phyloP scores from a whole-genome alignment of 345 rosid genomes.

The Camelina hispida region DNA sequence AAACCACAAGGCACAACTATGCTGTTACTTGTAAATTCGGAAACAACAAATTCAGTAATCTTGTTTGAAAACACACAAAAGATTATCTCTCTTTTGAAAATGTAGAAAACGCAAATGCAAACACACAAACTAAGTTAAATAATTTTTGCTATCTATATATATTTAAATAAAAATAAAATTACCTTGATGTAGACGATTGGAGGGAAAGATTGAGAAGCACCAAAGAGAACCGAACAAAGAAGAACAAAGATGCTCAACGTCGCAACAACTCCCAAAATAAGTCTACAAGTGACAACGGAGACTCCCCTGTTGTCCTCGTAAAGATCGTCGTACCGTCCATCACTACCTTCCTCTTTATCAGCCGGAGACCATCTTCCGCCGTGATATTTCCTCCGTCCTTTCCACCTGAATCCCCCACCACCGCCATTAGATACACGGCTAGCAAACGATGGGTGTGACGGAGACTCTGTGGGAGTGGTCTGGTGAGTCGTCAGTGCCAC shows the following conservation, averaged over 20 bases:
- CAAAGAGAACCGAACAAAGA: constrained; percentile 72
- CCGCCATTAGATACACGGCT: constrained; percentile 66
- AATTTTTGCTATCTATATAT: not conserved
- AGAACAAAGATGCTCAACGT: constrained; percentile 55
- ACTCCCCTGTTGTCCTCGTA: constrained; percentile 39
- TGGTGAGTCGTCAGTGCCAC: constrained; percentile 53
- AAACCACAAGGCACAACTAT: not conserved
- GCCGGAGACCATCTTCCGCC: constrained; percentile 69
- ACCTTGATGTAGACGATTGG: constrained; percentile 68
- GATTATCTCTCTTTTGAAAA: not conserved
- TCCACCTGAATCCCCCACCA: constrained; percentile 48
- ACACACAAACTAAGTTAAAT: not conserved
- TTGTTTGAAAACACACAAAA: not conserved
- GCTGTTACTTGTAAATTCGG: not conserved
- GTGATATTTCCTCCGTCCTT: constrained; percentile 53
- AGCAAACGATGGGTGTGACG: constrained; percentile 73
- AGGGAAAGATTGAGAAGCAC: constrained; percentile 65
- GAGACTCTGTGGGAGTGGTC: constrained; percentile 74
- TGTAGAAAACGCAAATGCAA: not conserved
- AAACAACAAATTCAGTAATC: not conserved
- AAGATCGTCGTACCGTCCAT: constrained; percentile 37
- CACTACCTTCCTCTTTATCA: constrained; percentile 44
- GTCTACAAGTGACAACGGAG: constrained; percentile 57
- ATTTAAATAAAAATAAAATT: constrained; percentile 11
- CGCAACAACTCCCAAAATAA: constrained; percentile 56